Percentiles rank a stretch among this genome's conserved stretches.
phyloP scores from a whole-genome alignment of 1,284 basidiomycete genomes.

The Leccinum subrobustum region DNA sequence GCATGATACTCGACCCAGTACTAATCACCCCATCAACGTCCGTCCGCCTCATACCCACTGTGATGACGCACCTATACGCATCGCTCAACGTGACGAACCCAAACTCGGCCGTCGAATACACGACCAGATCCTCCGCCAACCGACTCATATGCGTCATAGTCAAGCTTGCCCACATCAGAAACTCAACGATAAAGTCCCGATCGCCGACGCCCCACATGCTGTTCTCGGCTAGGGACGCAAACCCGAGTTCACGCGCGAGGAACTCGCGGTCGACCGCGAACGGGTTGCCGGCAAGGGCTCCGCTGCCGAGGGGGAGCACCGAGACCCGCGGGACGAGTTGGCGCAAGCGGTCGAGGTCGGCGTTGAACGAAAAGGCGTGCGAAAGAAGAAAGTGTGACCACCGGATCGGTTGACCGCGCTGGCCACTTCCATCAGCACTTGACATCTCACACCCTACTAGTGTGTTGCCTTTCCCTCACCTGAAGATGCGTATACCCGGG shows the following conservation, averaged over 20 bases:
- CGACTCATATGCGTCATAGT: conserved; percentile 93
- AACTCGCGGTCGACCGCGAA: conserved; percentile 91
- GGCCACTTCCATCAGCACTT: neutral
- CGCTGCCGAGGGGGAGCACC: conserved; percentile 90
- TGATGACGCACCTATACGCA: conserved; percentile 77
- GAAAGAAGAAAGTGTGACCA: conserved; percentile 98
- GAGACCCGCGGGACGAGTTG: conserved; percentile 88
- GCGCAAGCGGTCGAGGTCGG: conserved; percentile 85
- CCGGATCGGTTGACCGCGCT: conserved; percentile 97
- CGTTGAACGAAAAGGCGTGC: conserved; percentile 89
- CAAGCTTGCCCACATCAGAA: conserved; percentile 94
- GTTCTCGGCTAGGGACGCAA: conserved; percentile 85
- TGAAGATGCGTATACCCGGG: conserved; percentile 98
- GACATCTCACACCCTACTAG: neutral
- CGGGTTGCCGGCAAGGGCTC: conserved; percentile 95
- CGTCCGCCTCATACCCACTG: neutral
- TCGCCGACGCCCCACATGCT: conserved; percentile 95
- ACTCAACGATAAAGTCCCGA: conserved; percentile 96
- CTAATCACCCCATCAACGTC: conserved; percentile 40
- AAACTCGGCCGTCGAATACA: conserved; percentile 97
- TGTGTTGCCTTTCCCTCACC: conserved; percentile 40
- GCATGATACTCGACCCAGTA: conserved; percentile 99
- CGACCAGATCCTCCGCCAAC: conserved; percentile 94
- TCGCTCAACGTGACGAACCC: conserved; percentile 94
- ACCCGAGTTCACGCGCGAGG: conserved; percentile 83